phyloP scores from a whole-genome alignment of 495 filamentous ascomycete genomes.

The Rhizodiscina lignyota region DNA sequence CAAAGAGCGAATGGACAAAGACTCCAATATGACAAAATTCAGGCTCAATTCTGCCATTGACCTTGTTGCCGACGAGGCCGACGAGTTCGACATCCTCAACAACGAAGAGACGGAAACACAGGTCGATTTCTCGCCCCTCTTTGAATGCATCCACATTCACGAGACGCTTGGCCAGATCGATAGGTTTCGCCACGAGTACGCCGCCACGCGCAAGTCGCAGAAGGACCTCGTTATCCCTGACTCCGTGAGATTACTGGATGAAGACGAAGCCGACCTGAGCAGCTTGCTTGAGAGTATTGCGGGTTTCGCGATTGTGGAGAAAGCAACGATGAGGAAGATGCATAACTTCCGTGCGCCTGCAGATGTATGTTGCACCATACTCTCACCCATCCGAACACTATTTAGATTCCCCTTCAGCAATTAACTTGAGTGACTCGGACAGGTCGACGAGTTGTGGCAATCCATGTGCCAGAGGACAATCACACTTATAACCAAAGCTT shows the following conservation, averaged over 20 bases:
- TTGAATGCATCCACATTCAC: constrained; percentile 93
- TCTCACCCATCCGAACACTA: not conserved
- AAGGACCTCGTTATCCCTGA: constrained; percentile 75
- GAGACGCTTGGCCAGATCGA: constrained; percentile 86
- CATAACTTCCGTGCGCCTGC: constrained; percentile 64
- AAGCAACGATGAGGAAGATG: constrained; percentile 74
- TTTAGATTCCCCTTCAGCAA: not conserved
- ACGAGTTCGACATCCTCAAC: constrained; percentile 86
- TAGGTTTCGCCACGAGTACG: constrained; percentile 79
- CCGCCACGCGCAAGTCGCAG: constrained; percentile 71
- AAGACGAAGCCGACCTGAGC: constrained; percentile 61
- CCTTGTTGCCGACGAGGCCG: constrained; percentile 81
- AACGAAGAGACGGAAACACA: constrained; percentile 67
- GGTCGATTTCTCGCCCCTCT: constrained; percentile 86
- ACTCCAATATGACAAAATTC: constrained; percentile 58
- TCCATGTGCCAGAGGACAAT: constrained; percentile 89
- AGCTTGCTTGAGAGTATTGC: constrained; percentile 83
- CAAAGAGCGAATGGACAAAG: constrained; percentile 56
- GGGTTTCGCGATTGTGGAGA: constrained; percentile 93
- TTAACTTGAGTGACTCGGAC: not conserved
- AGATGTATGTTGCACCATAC: constrained; percentile 42
- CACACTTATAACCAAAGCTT: constrained; percentile 55
- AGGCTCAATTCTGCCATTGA: constrained; percentile 94
- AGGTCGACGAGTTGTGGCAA: constrained; percentile 96
- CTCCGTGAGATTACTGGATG: constrained; percentile 50